Conservation (phyloP, 2,329 filamentous ascomycete species). For the Alternaria triticina region DNA sequence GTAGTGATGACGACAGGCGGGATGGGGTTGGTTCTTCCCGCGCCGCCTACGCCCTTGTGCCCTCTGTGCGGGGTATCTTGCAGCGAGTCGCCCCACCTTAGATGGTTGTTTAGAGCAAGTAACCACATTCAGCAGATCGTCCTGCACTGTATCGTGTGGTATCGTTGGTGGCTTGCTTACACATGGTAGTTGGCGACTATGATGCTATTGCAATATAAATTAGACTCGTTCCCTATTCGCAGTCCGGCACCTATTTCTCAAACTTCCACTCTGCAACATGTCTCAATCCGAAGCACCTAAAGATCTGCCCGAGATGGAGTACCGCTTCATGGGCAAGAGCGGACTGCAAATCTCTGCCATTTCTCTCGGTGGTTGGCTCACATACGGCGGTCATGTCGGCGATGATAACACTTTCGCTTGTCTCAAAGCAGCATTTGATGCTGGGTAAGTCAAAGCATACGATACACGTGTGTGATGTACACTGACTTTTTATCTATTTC, state of each 20-base stretch:
- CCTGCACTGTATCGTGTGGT: background rate
- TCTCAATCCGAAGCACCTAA: conserved; percentile 17
- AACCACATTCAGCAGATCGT: background rate
- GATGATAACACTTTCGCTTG: conserved; percentile 65
- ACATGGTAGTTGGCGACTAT: background rate
- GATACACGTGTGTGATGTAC: background rate
- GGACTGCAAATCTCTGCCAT: conserved; percentile 78
- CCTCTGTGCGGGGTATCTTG: conserved; percentile 3
- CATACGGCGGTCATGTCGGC: conserved; percentile 75
- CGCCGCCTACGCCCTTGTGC: background rate
- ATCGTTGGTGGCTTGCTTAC: background rate
- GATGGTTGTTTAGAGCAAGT: background rate
- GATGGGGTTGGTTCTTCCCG: background rate
- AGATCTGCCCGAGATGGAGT: conserved; percentile 65
- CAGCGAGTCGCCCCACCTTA: background rate
- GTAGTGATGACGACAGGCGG: background rate
- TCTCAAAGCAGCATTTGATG: conserved; percentile 62
- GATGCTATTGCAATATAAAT: background rate
- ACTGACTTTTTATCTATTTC: background rate
- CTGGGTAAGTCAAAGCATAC: conserved; percentile 30
- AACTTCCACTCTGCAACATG: background rate
- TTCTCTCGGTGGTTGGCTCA: conserved; percentile 68
- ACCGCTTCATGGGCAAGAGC: conserved; percentile 73
- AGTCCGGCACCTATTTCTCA: background rate
- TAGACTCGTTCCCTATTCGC: background rate